These are phyloP conservation scores for Eucalyptus caleyi DNA, from an alignment of 345 rosid species.

Conservation along the genomic window DNA sequence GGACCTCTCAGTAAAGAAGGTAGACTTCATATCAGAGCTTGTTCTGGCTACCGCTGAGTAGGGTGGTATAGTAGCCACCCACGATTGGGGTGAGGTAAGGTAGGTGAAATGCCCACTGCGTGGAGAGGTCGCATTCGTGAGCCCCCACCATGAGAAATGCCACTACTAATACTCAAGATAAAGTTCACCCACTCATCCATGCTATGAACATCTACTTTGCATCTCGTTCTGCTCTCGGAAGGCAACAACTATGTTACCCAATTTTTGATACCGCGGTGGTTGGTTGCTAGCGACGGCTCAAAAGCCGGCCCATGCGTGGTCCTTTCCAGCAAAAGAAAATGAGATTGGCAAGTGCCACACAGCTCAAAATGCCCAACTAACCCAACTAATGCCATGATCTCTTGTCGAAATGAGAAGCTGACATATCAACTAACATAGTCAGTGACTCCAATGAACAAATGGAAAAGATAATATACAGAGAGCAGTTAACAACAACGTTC, in stretches of 20 bases:
- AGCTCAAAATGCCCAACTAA: not conserved
- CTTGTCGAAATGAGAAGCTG: not conserved
- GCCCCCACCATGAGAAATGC: not conserved
- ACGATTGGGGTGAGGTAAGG: fast-evolving
- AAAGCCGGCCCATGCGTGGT: not conserved
- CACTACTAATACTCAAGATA: not conserved
- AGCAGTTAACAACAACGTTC: not conserved
- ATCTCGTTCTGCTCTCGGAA: not conserved
- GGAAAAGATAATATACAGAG: not conserved
- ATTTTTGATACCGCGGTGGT: not conserved
- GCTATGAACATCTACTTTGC: not conserved
- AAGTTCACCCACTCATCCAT: not conserved
- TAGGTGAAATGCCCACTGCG: not conserved
- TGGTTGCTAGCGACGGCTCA: not conserved
- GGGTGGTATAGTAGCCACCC: too few species aligned
- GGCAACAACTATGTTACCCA: not conserved
- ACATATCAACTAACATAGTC: not conserved
- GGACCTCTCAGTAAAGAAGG: fast-evolving
- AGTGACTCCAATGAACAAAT: not conserved
- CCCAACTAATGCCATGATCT: not conserved
- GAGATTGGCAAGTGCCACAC: not conserved
- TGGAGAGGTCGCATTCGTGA: not conserved
- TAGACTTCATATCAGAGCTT: fast-evolving
- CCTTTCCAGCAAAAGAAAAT: not conserved
- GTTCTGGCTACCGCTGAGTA: too few species aligned